These are phyloP conservation scores for Skeletonema potamos DNA, from an alignment of 108 stramenopile species.

Conservation along the genomic window DNA sequence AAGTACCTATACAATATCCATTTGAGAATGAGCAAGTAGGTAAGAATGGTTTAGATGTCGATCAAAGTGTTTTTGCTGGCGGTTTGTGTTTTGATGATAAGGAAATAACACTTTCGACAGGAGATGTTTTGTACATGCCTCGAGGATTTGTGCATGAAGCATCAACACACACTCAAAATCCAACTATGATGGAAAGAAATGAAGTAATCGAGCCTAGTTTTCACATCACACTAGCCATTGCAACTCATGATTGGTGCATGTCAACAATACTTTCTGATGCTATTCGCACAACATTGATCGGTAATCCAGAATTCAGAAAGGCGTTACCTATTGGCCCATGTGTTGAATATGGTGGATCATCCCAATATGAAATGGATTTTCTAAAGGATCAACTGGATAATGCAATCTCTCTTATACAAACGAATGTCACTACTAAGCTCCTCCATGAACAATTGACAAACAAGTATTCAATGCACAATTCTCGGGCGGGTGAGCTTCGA, in stretches of 20 bases:
- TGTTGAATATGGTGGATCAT: slow-evolving; percentile 6
- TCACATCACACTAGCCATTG: slow-evolving; percentile 78
- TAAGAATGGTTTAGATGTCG: slow-evolving; percentile 67
- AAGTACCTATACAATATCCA: slow-evolving; percentile 68
- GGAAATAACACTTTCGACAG: slow-evolving; percentile 48
- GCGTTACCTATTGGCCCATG: slow-evolving; percentile 47
- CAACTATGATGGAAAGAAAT: neutral
- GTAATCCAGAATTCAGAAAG: slow-evolving; percentile 43
- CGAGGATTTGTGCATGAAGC: slow-evolving; percentile 88
- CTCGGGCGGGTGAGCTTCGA: slow-evolving; percentile 16
- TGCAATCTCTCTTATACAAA: slow-evolving; percentile 23
- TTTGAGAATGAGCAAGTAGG: slow-evolving; percentile 87
- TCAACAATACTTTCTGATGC: slow-evolving; percentile 49
- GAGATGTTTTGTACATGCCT: slow-evolving; percentile 88
- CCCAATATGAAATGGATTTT: neutral
- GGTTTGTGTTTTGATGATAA: slow-evolving; percentile 38
- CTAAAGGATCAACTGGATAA: slow-evolving; percentile 13
- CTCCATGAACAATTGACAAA: slow-evolving; percentile 14
- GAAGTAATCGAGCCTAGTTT: slow-evolving; percentile 50
- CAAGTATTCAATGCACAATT: slow-evolving; percentile 38
- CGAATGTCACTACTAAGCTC: slow-evolving; percentile 10
- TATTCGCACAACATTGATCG: slow-evolving; percentile 31
- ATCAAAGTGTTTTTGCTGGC: slow-evolving; percentile 47
- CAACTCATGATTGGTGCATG: slow-evolving; percentile 89
- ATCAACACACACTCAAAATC: slow-evolving; percentile 22